Evolutionary conservation across 2,329 filamentous ascomycete species (phyloP).

Genomic region (Paraphaeosphaeria minitans): DNA sequence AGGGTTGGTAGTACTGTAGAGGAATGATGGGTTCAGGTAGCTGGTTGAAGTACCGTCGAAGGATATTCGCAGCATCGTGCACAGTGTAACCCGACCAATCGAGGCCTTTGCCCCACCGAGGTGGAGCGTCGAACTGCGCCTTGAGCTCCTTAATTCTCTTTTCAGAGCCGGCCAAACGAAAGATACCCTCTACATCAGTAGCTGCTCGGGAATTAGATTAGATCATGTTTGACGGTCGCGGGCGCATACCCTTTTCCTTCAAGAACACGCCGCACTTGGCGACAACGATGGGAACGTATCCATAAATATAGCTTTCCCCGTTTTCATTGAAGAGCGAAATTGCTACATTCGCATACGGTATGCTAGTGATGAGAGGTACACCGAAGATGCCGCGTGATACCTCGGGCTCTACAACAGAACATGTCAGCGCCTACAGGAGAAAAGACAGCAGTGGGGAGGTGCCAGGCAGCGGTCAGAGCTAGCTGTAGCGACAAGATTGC

Average conservation of each 20-base stretch:
- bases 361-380: conserved; percentile 89
- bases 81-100: conserved; percentile 98
- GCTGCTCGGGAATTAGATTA: conserved; percentile 59
- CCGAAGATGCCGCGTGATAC: conserved; percentile 85
- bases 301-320: conserved; percentile 95
- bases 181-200: conserved; percentile 94
- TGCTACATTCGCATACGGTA: conserved; percentile 96
- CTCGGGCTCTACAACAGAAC: conserved; percentile 33
- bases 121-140: conserved; percentile 85
- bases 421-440: conserved; percentile 31
- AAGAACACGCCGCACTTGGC: conserved; percentile 97
- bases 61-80: conserved; percentile 95
- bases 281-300: conserved; percentile 97
- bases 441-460: conserved; percentile 9
- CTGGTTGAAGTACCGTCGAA: conserved; percentile 93
- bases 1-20: conserved; percentile 87
- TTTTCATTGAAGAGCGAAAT: conserved; percentile 94
- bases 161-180: conserved; percentile 92
- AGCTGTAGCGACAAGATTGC: conserved; percentile 10
- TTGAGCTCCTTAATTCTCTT: conserved; percentile 98
- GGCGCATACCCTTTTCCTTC: conserved; percentile 85
- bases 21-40: conserved; percentile 96
- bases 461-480: conserved; percentile 14
- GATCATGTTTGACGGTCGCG: background rate
- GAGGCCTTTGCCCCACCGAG: conserved; percentile 89